Evolutionary conservation across 768 basidiomycete species (phyloP).

Genomic region (Lentinus brumalis): DNA sequence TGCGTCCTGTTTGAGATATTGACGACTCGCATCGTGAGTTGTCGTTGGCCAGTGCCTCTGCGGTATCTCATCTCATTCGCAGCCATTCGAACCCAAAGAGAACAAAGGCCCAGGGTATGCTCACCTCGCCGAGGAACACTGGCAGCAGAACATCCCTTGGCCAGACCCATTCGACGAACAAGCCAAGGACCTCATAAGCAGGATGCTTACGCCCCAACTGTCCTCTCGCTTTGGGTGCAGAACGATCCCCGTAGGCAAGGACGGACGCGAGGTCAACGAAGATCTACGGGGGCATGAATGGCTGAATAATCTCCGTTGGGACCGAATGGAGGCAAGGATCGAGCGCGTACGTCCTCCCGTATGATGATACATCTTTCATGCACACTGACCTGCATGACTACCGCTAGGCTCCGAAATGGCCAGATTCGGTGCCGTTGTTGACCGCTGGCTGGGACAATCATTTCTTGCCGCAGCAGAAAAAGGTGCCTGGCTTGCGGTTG

Average conservation of each 20-base stretch:
- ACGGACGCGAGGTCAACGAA: slow-evolving; percentile 12
- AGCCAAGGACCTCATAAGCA: slow-evolving; percentile 42
- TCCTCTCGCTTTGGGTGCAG: slow-evolving; percentile 35
- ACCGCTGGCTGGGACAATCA: neutral
- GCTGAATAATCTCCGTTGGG: slow-evolving; percentile 49
- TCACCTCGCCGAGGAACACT: neutral
- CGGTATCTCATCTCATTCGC: neutral
- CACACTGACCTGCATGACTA: neutral
- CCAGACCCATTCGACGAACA: slow-evolving; percentile 39
- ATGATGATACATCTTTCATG: neutral
- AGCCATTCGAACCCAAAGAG: neutral
- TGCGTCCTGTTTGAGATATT: slow-evolving; percentile 56
- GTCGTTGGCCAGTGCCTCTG: neutral
- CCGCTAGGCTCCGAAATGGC: neutral
- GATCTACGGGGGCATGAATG: slow-evolving; percentile 47
- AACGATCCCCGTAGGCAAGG: neutral
- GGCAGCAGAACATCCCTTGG: slow-evolving; percentile 35
- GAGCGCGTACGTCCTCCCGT: slow-evolving; percentile 43
- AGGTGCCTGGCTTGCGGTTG: slow-evolving; percentile 44
- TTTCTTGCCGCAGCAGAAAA: neutral
- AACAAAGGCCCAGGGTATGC: neutral
- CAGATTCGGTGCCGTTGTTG: neutral
- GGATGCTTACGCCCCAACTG: slow-evolving; percentile 42
- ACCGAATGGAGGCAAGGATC: slow-evolving; percentile 41
- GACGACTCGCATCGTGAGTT: slow-evolving; percentile 37